Base-by-base conservation (phyloP, 108 stramenopile genomes). In the Tribonema minus region DNA sequence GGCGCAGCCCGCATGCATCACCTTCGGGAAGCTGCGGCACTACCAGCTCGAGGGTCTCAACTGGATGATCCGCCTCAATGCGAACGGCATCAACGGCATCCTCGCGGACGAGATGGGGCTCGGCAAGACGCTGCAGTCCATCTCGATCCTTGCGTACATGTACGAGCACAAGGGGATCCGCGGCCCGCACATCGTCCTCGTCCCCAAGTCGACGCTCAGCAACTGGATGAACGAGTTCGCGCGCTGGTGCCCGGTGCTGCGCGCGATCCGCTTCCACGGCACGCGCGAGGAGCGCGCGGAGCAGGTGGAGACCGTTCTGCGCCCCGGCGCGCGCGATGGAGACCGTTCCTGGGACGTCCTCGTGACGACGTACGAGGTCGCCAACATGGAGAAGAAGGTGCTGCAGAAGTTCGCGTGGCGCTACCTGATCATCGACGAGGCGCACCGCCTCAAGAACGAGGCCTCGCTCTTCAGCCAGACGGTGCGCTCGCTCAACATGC, bases 151-250 rank as follows among this genome's bases (percentile, higher is more conserved):
- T 54, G 90, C 87, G 3, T 84, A 92, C 78, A 68, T 92, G 54
- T 87, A 92, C 12, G 91, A 92, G 82, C 89, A 90, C 71, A 78
- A 85, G 67, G 91, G 92, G 23, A 86, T 96, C 67, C 86, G 84
- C 63, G 98, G 98, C 4, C 98, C 95, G 9, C 96, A 97, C 87
- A 80, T 99, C 27, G 89, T 99, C 70, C 89, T 92, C 72, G 97
- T 98, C 5, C 99, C 99, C 20, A 96, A 97, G 87, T 93, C 93
- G 3, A 97, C 96, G 3, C 90, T 99, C 33, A 90, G 91, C 82
- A 97, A 96, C 80, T 99, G 99, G 99, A 91, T 92, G 90, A 97
- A 96, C 80, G 99, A 99, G 86, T 76, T 99, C 29, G 80, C 83
- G 33, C 83, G 94, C 69, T 98, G 95, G 95, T 96, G 94, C 68